Evolutionary conservation across 208 protist genomes (phyloP).

Genomic region (Leishmania tarentolae): DNA sequence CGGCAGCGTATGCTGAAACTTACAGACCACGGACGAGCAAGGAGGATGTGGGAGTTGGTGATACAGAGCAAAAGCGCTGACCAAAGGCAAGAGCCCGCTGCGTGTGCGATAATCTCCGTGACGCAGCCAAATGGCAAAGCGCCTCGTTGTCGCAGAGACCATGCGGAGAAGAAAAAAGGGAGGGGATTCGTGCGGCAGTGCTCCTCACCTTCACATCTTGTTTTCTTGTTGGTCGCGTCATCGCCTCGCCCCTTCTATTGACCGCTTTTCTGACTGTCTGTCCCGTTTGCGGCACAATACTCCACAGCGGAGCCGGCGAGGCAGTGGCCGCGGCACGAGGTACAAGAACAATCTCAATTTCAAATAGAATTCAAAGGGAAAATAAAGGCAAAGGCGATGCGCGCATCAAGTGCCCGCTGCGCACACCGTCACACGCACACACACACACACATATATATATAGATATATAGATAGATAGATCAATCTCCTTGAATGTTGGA

Average conservation of each 20-base stretch:
- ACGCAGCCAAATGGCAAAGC: not conserved
- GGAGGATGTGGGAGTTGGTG: not conserved
- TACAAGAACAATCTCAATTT: not conserved
- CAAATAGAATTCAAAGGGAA: not conserved
- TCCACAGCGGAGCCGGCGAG: not conserved
- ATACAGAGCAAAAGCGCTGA: not conserved
- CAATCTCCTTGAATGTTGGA: not conserved
- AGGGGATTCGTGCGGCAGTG: not conserved
- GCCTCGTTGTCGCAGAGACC: not conserved
- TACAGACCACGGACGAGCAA: not conserved
- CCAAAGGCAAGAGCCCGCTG: not conserved
- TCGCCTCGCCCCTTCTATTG: not conserved
- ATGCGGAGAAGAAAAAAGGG: not conserved
- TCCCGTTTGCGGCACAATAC: not conserved
- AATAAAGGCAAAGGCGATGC: not conserved
- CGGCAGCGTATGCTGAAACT: not conserved
- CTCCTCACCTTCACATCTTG: not conserved
- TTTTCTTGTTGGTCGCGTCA: not conserved
- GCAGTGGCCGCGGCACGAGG: not conserved
- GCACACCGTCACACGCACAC: too few relatives aligned
- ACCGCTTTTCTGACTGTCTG: not conserved
- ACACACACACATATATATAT: not conserved
- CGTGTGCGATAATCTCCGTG: not conserved
- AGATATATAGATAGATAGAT: not conserved
- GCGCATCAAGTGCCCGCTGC: not conserved